A percentile compares a stretch with the other conserved stretches of the same genome.
Evolutionary conservation across 1,284 basidiomycete genomes (phyloP).

Genomic region (Hemileia vastatrix): DNA sequence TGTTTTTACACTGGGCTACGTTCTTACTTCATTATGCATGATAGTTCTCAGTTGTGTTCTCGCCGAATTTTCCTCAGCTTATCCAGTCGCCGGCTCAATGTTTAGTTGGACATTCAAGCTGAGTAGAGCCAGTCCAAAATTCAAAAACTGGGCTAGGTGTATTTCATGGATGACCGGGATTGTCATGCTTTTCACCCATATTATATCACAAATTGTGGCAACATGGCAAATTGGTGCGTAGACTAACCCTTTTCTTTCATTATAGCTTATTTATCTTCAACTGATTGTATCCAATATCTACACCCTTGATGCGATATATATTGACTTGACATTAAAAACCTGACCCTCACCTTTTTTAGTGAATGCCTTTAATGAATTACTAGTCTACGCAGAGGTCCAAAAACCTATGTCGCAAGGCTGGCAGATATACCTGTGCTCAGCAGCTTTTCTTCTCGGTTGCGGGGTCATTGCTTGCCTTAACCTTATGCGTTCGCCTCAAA

Average conservation of each 20-base stretch:
- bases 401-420: not conserved
- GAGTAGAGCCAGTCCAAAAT: conserved; percentile 1
- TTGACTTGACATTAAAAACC: too few relatives aligned
- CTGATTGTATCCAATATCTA: too few relatives aligned
- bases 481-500: conserved; percentile 3
- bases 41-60: not conserved
- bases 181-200: not conserved
- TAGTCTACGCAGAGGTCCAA: too few relatives aligned
- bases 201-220: conserved; percentile 6
- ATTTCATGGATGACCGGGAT: conserved; percentile 12
- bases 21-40: not conserved
- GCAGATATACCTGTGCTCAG: not conserved
- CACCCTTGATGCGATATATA: too few relatives aligned
- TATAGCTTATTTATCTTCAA: too few relatives aligned
- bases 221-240: conserved; percentile 9
- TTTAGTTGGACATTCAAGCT: conserved; percentile 23
- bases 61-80: conserved; percentile 19
- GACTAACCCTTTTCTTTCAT: too few relatives aligned
- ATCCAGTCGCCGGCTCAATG: conserved; percentile 17
- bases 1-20: not conserved
- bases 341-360: too few relatives aligned
- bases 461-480: not conserved
- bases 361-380: too few relatives aligned
- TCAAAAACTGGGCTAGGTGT: conserved; percentile 14
- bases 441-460: not conserved